Percentiles rank a stretch among this genome's conserved stretches.
These are phyloP conservation scores for Tylopilus felleus DNA, from an alignment of 768 basidiomycete genomes.

Conservation along the genomic window DNA sequence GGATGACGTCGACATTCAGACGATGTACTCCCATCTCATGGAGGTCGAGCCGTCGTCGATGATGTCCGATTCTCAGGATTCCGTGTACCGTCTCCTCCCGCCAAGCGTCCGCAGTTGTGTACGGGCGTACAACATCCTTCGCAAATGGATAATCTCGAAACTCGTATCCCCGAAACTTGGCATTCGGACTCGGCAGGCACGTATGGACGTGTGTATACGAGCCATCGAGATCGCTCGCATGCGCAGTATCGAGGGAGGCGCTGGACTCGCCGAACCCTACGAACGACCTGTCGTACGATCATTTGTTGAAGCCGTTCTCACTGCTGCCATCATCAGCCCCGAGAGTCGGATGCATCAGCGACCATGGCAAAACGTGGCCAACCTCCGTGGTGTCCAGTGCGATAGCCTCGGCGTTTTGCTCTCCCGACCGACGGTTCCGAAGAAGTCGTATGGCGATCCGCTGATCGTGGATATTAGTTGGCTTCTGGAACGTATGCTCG, in stretches of 20 bases:
- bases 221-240: slow-evolving; percentile 73
- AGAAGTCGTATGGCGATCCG: slow-evolving; percentile 44
- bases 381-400: slow-evolving; percentile 54
- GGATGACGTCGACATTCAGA: slow-evolving; percentile 76
- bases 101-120: slow-evolving; percentile 74
- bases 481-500: slow-evolving; percentile 78
- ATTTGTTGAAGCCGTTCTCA: slow-evolving; percentile 74
- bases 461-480: slow-evolving; percentile 78
- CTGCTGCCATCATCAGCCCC: slow-evolving; percentile 71
- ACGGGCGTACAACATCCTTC: slow-evolving; percentile 69
- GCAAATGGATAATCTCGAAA: slow-evolving; percentile 76
- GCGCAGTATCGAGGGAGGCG: slow-evolving; percentile 46
- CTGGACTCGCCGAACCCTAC: slow-evolving; percentile 35
- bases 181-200: slow-evolving; percentile 56
- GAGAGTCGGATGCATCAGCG: slow-evolving; percentile 76
- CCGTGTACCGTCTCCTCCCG: slow-evolving; percentile 69
- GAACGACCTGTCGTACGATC: slow-evolving; percentile 69
- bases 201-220: slow-evolving; percentile 70
- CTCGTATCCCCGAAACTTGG: slow-evolving; percentile 65
- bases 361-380: slow-evolving; percentile 75
- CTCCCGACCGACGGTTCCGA: slow-evolving; percentile 45
- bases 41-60: slow-evolving; percentile 71
- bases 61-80: slow-evolving; percentile 70
- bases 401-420: slow-evolving; percentile 62
- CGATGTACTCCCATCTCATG: slow-evolving; percentile 68